These are phyloP conservation scores for Neobulgaria alba DNA, from an alignment of 2,329 filamentous ascomycete species.

Conservation along the genomic window DNA sequence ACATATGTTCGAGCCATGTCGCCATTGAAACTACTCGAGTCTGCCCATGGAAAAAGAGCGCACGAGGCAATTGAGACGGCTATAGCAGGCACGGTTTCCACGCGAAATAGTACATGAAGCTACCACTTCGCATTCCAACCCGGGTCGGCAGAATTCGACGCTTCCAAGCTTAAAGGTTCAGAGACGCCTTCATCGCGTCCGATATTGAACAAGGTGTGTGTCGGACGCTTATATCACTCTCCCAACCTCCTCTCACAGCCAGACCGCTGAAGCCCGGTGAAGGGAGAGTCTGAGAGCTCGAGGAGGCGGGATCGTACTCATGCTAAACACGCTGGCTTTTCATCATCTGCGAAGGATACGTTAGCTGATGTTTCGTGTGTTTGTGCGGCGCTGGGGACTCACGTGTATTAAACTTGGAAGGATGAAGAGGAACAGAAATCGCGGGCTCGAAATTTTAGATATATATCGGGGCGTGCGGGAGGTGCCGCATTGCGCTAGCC, in stretches of 20 bases:
- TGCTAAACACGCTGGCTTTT: constrained; percentile 97
- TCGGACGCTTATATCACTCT: constrained; percentile 98
- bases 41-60: no score
- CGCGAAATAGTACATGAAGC: no score
- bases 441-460: constrained; percentile 29
- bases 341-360: constrained; percentile 69
- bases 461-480: constrained; percentile 13
- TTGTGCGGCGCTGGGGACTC: constrained; percentile 38
- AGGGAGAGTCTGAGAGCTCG: constrained; percentile 74
- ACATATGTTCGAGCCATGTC: no score
- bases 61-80: no score
- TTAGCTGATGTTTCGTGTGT: constrained; percentile 25
- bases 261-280: constrained; percentile 83
- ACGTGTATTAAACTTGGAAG: constrained; percentile 99
- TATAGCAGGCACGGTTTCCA: no score
- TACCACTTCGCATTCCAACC: no score
- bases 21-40: no score
- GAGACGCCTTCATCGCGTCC: constrained; percentile 98
- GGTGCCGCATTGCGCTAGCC: constrained; percentile 18
- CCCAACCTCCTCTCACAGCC: constrained; percentile 54
- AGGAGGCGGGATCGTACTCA: constrained; percentile 65
- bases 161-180: constrained; percentile 61
- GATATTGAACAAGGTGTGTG: constrained; percentile 97
- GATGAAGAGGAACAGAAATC: constrained; percentile 59
- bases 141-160: constrained; percentile 5